These are phyloP conservation scores for Stachybotrys elegans DNA, from an alignment of 2,329 filamentous ascomycete species.

Conservation along the genomic window DNA sequence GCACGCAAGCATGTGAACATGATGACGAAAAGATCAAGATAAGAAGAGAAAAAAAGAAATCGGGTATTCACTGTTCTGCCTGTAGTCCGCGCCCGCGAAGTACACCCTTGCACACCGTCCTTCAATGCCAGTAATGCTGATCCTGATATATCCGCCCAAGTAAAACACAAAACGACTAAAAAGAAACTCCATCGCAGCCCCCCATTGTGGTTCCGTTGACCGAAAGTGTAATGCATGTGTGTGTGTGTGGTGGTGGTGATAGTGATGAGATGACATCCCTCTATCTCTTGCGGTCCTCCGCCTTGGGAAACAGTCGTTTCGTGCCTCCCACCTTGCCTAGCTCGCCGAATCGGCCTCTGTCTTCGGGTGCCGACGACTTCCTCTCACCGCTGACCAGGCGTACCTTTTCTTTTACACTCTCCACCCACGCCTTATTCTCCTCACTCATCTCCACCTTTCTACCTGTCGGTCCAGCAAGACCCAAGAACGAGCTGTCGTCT, in stretches of 20 bases:
- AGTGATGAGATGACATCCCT: slow-evolving; percentile 12
- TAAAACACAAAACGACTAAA: not conserved
- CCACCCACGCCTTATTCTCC: slow-evolving; percentile 74
- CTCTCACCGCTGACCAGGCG: slow-evolving; percentile 61
- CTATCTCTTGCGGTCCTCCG: slow-evolving; percentile 19
- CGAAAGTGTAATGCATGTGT: slow-evolving; percentile 1
- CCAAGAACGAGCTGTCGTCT: slow-evolving; percentile 55
- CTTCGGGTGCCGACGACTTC: slow-evolving; percentile 23
- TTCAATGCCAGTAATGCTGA: not conserved
- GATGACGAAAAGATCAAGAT: not conserved
- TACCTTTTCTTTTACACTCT: slow-evolving; percentile 77
- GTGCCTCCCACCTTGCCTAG: slow-evolving; percentile 68
- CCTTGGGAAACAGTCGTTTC: slow-evolving; percentile 62
- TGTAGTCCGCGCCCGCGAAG: slow-evolving; percentile 18
- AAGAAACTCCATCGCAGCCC: not conserved
- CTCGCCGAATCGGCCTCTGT: slow-evolving; percentile 54
- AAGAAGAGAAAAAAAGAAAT: slow-evolving; percentile 16
- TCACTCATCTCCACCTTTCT: slow-evolving; percentile 63
- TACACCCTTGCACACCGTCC: slow-evolving; percentile 1
- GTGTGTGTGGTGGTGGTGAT: slow-evolving; percentile 3
- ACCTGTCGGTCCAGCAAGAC: slow-evolving; percentile 64
- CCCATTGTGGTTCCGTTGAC: not conserved
- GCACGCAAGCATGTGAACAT: not conserved
- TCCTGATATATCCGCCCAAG: slow-evolving; percentile 1
- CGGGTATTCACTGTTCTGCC: slow-evolving; percentile 24